Percentiles rank a stretch among this genome's conserved stretches.
These are phyloP conservation scores for Hymenoscyphus fructigenus DNA, from an alignment of 2,329 filamentous ascomycete genomes.

Conservation along the genomic window DNA sequence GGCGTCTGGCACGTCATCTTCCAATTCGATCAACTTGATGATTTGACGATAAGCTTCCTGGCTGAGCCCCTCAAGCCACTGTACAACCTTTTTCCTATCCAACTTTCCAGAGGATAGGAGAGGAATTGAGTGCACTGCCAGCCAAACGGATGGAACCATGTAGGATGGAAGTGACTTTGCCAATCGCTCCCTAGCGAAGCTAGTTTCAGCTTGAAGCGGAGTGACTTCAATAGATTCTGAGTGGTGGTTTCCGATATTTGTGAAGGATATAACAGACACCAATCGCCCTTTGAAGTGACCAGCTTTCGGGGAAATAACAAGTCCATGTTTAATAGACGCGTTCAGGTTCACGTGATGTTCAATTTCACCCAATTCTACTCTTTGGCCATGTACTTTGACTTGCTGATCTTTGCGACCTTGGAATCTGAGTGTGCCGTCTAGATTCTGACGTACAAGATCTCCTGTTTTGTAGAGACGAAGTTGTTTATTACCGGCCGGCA, in stretches of 20 bases:
- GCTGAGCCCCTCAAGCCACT: conserved; percentile 8
- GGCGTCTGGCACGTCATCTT: background rate
- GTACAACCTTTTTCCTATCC: conserved; percentile 5
- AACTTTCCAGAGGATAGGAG: conserved; percentile 14
- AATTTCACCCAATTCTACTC: conserved; percentile 41
- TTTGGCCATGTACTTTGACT: conserved; percentile 14
- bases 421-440: conserved; percentile 39
- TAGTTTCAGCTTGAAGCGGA: background rate
- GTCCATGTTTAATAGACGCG: background rate
- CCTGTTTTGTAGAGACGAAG: conserved; percentile 14
- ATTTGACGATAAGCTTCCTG: conserved; percentile 8
- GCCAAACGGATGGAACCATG: conserved; percentile 21
- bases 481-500: background rate
- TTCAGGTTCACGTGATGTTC: conserved; percentile 38
- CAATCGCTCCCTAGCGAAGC: background rate
- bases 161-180: conserved; percentile 15
- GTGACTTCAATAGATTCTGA: conserved; percentile 39
- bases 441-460: conserved; percentile 10
- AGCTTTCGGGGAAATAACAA: conserved; percentile 41
- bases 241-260: conserved; percentile 43
- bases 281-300: conserved; percentile 42
- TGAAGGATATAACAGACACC: conserved; percentile 61
- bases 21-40: background rate
- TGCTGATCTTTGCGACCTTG: conserved; percentile 18
- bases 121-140: conserved; percentile 14